phyloP scores from a whole-genome alignment of 345 rosid genomes.

The Zanthoxylum bungeanum region DNA sequence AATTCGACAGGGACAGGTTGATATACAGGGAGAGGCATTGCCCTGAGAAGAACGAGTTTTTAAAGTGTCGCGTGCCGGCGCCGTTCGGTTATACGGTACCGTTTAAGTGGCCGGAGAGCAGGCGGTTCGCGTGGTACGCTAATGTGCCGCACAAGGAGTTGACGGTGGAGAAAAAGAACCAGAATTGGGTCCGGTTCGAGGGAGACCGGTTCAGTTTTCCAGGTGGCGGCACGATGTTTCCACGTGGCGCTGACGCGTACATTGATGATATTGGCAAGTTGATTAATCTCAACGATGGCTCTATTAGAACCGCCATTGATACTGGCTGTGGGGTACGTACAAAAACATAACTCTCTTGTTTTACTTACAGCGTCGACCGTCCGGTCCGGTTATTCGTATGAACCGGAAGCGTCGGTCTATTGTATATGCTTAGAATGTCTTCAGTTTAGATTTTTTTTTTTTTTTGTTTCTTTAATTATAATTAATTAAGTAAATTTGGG shows the following conservation, averaged over 20 bases:
- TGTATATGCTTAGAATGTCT: too few relatives aligned
- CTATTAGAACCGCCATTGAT: conserved; percentile 85
- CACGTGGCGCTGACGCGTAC: conserved; percentile 81
- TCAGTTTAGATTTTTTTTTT: background rate
- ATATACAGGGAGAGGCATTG: conserved; percentile 86
- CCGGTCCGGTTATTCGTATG: background rate
- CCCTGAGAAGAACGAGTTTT: conserved; percentile 42
- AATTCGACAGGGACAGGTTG: conserved; percentile 48
- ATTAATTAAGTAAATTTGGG: background rate
- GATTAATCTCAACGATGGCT: conserved; percentile 80
- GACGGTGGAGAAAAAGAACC: conserved; percentile 80
- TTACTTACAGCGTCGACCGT: background rate
- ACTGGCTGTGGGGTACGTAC: conserved; percentile 96
- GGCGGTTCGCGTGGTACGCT: conserved; percentile 81
- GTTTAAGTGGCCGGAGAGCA: conserved; percentile 84
- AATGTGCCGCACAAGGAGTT: conserved; percentile 89
- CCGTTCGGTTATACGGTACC: conserved; percentile 76
- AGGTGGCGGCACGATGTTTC: conserved; percentile 98
- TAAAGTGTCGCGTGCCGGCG: conserved; percentile 73
- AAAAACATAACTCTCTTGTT: too few relatives aligned
- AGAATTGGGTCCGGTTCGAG: conserved; percentile 78
- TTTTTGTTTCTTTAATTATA: background rate
- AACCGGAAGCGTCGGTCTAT: background rate
- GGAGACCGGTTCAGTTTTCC: conserved; percentile 78
- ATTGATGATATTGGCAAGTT: conserved; percentile 72